Evolutionary conservation across 768 basidiomycete genomes (phyloP), one percentile per base, ranked within the genome.

Genomic region (Tylopilus rubrobrunneus): DNA sequence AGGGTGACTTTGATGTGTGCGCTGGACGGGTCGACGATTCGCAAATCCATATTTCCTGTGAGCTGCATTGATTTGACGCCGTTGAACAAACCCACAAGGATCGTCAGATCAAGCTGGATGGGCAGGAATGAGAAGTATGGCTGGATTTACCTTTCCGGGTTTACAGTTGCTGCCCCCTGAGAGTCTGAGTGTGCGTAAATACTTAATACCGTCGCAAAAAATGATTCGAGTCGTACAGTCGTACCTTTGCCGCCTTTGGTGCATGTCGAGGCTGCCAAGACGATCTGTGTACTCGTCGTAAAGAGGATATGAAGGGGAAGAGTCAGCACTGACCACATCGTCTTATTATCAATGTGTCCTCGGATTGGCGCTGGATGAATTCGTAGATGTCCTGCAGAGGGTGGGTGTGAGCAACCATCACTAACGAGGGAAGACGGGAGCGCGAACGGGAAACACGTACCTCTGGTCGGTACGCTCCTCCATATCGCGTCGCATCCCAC

Each of bases 1-100:
- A 98, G 81, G 15, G 76, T 73, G 51, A 98, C 76, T 46, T 81
- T 82, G 65, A 97, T 71, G 56, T 87, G 85, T 4, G 89, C 79
- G 21, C 81, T 71, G n/a, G 81, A 75, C 0, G 89, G 71, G 55
- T 95, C 92, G 14, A 87, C 74, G 56, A 98, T 87, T 48, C 85
- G 83, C 33, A 98, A 80, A 69, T 94, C 93, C 84, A 98, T 89
- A 66, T 97, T 92, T 34, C 94, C 97, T 64, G 91, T 91, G 62
- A 98, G 79, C 58, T 98, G 92, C 74, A 98, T 84, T 0, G 87
- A 82, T 66, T 91, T 82, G 25, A 97, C 73, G 39, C 96, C 81
- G 62, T 94, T 97, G 62, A 9, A 2, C 49, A 45, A 45, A 28
- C 40, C 27, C 19, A n/a, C 5, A 11, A 33, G 15, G 39, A 44